Evolutionary conservation across 169 alveolate genomes (phyloP).

Genomic region (Plasmodium chabaudi): DNA sequence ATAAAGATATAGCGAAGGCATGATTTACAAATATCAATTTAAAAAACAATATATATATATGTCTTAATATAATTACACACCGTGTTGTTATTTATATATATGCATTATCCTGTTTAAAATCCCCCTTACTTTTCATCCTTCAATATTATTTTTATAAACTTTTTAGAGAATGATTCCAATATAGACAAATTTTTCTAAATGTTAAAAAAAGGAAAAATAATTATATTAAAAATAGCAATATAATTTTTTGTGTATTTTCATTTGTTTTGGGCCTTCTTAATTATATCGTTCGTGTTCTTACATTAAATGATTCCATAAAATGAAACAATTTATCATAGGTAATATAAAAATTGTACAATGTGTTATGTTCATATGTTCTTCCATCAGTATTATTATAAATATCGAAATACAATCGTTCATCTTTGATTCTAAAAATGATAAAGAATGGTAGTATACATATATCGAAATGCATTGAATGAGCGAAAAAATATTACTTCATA

Average conservation of each 20-base stretch:
- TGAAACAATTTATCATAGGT: constrained; percentile 31
- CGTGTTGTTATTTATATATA: neutral
- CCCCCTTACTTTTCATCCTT: constrained; percentile 55
- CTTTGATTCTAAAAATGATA: constrained; percentile 39
- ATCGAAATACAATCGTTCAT: constrained; percentile 11
- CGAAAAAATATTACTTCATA: neutral
- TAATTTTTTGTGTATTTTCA: neutral
- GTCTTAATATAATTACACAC: neutral
- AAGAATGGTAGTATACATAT: neutral
- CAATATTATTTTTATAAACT: constrained; percentile 36
- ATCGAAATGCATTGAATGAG: neutral
- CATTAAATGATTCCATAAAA: constrained; percentile 36
- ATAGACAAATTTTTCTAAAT: constrained; percentile 40
- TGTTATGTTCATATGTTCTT: constrained; percentile 24
- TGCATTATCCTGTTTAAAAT: no score
- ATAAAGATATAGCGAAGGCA: neutral
- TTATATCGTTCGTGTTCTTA: constrained; percentile 3
- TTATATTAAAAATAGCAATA: neutral
- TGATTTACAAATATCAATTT: neutral
- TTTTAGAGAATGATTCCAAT: constrained; percentile 30
- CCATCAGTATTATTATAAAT: constrained; percentile 10
- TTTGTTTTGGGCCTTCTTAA: neutral
- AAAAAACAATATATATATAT: neutral
- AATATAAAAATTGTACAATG: constrained; percentile 41
- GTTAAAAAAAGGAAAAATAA: constrained; percentile 12